Base-by-base conservation (phyloP, 2,329 filamentous ascomycete genomes). In the Dactylella cylindrospora region DNA sequence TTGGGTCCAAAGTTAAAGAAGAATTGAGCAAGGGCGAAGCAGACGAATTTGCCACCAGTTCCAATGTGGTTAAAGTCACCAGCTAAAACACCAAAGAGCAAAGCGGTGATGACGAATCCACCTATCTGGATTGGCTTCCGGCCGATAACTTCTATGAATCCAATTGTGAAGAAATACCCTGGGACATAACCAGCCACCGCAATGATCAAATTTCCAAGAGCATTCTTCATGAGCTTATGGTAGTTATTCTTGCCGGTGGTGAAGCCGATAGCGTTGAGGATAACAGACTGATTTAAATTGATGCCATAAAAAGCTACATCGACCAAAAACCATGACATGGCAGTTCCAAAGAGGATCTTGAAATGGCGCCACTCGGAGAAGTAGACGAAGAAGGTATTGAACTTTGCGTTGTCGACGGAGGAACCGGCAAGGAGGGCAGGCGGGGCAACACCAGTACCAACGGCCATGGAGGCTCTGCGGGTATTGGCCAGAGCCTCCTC, bases 101-200 rank as follows among this genome's bases (percentile, higher is more conserved):
- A 13, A 8, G 36, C 20, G 7, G 40, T 22, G 15, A 52, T 40
- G 22, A 41, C 33, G 13, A 45, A 40, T 40, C 55, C 69, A 36
- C 78, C 70, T 1, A 86, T 55, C 74, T 88, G 88, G 54, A 91
- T 88, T 1, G 85, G 81, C 76, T 88, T 90, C 69, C 87, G 84
- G 17, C 69, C 69, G 20, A 70, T 29, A 9, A 55, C 66, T 35
- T 70, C 69, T 40, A 70, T 66, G 35, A 69, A 67, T 13, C 31
- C 61, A 26, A 70, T 68, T 8, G 69, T 70, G 26, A 70, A 44
- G 41, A 68, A 70, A 46, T 70, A 70, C 19, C 69, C 69, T 0
- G 69, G 69, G 5, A 70, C 67, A 31, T 69, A 66, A 10, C 69
- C 70, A 5, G 70, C 70, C 20, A 67, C 51, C 15, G 67, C 67